Base-by-base conservation (phyloP, 495 filamentous ascomycete genomes). In the Podospora pseudocomata region DNA sequence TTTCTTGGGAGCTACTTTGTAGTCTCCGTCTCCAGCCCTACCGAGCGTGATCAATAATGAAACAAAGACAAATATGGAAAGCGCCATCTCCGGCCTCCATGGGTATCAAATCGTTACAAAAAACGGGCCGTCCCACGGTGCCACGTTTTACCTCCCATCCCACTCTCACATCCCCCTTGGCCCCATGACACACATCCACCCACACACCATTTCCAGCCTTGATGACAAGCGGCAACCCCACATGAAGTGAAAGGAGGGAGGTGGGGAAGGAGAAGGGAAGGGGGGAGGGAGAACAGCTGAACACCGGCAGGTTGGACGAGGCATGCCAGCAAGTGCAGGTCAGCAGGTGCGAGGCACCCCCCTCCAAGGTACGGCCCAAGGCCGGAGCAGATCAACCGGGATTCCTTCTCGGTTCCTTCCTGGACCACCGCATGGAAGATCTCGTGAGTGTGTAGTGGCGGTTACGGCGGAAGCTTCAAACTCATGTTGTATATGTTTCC, bases 31-130 rank as follows among this genome's bases (percentile, higher is more conserved):
- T 18, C 63, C 55, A 58, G 44, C 58, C 63, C 49, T 66, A 66
- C 60, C 32, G 66, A 23, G 61, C 39, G 13, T 7, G 30, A 66
- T 68, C 53, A 56, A 59, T 32, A 74, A 66, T 55, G 55, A 58
- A 26, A 58, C 55, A 58, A 71, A 7, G 49, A 71, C 65, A 65
- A 72, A 57, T 65, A 64, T 54, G 67, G 67, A 65, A 59, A 62
- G 39, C 39, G 39, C 39, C 67, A 39, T n/a, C 32, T 64, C 32
- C 70, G 65, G 71, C 61, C 71, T 67, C 72, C 54, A 53, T 69
- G 74, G 75, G 74, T 74, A 72, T 74, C 71, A 72, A 72, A 59
- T 65, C 66, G 63, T 61, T 65, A 58, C 39, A 49, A 49, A 49
- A 49, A 1, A 54, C 66, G 70, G 62, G 61, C 70, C 67, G 68